phyloP scores from a whole-genome alignment of 768 basidiomycete species.

The Phlebiopsis flavidoalba region DNA sequence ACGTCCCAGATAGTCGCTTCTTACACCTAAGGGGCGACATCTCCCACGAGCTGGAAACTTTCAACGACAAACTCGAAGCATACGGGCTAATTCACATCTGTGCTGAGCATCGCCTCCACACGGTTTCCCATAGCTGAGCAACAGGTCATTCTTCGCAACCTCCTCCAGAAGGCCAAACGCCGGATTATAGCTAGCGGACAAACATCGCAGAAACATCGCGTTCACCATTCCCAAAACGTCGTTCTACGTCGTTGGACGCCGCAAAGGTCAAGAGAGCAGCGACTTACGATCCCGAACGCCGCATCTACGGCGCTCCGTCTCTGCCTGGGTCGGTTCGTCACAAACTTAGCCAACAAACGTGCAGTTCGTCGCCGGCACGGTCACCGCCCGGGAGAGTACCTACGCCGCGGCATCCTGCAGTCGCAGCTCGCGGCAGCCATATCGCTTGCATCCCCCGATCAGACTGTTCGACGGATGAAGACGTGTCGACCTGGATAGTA shows the following conservation, averaged over 20 bases:
- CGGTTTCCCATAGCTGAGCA: constrained; percentile 86
- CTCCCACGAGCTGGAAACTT: constrained; percentile 57
- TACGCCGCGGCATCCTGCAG: constrained; percentile 83
- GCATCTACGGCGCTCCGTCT: constrained; percentile 85
- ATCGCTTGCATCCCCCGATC: constrained; percentile 66
- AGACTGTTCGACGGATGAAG: constrained; percentile 97
- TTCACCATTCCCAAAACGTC: constrained; percentile 94
- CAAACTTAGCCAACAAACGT: constrained; percentile 86
- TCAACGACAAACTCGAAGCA: constrained; percentile 28
- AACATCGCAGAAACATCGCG: constrained; percentile 94
- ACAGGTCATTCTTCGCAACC: constrained; percentile 85
- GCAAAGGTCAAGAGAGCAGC: constrained; percentile 82
- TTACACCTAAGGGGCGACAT: constrained; percentile 39
- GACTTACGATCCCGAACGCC: constrained; percentile 82
- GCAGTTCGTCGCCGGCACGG: constrained; percentile 92
- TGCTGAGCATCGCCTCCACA: constrained; percentile 82
- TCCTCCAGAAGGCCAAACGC: constrained; percentile 67
- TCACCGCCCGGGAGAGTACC: constrained; percentile 87
- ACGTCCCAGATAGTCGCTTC: constrained; percentile 63
- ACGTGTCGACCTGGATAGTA: constrained; percentile 79
- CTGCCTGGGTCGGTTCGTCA: constrained; percentile 89
- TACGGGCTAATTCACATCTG: constrained; percentile 74
- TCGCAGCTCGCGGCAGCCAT: constrained; percentile 50
- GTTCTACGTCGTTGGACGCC: constrained; percentile 91
- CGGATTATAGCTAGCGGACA: constrained; percentile 48